These are phyloP conservation scores for Thecamonas trahens DNA, from an alignment of 78 protist genomes.

Conservation along the genomic window DNA sequence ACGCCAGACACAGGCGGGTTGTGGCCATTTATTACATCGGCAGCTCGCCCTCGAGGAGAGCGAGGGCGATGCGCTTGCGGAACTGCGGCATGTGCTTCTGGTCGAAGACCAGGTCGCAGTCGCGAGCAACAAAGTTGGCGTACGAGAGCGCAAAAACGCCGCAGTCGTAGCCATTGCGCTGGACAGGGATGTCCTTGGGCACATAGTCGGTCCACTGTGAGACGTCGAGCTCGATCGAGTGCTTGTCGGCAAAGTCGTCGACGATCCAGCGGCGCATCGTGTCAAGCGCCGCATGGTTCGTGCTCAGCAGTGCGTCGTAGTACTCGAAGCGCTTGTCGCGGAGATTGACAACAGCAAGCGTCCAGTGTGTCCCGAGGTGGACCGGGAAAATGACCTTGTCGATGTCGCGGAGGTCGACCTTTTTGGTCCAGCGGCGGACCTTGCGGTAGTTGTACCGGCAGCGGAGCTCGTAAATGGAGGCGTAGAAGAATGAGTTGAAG, in stretches of 20 bases:
- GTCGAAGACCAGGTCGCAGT: constrained; percentile 9
- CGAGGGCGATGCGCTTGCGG: constrained; percentile 31
- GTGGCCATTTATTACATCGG: too few relatives aligned
- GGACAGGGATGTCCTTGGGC: constrained; percentile 44
- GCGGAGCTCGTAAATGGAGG: too few relatives aligned
- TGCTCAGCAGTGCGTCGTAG: constrained; percentile 46
- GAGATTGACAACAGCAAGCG: constrained; percentile 63
- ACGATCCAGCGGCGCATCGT: not conserved
- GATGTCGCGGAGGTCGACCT: constrained; percentile 46
- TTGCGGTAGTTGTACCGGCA: too few relatives aligned
- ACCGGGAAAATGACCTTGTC: constrained; percentile 71
- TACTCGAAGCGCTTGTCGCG: constrained; percentile 51
- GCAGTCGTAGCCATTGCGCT: constrained; percentile 66
- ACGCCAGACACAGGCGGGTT: too few relatives aligned
- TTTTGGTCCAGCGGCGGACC: not conserved
- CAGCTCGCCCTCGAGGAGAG: too few relatives aligned
- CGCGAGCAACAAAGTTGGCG: constrained; percentile 49
- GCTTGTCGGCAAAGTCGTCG: not conserved
- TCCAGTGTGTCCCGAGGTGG: constrained; percentile 78
- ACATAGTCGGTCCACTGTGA: constrained; percentile 13
- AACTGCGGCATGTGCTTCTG: constrained; percentile 39
- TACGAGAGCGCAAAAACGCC: constrained; percentile 67
- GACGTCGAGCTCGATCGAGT: constrained; percentile 2
- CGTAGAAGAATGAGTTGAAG: too few relatives aligned
- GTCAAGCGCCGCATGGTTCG: not conserved